Evolutionary conservation across 495 filamentous ascomycete genomes (phyloP).

Genomic region (Penicillium angulare): DNA sequence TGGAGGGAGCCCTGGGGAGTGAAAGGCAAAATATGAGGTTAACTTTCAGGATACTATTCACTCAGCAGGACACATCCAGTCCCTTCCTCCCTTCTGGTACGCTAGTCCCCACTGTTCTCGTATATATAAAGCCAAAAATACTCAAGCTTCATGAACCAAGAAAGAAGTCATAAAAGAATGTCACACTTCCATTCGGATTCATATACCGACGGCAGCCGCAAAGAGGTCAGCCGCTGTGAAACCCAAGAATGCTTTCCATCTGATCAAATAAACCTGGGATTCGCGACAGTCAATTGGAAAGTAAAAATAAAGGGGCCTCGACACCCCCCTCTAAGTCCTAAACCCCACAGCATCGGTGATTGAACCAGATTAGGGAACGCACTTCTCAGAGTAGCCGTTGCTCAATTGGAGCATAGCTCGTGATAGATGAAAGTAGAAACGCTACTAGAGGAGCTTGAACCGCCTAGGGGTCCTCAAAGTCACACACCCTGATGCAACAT

Average conservation of each 20-base stretch:
- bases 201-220: constrained; percentile 37
- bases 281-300: constrained; percentile 18
- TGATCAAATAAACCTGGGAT: constrained; percentile 41
- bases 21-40: background rate
- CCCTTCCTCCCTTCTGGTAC: constrained; percentile 1
- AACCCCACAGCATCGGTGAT: constrained; percentile 6
- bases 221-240: constrained; percentile 49
- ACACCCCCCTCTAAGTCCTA: constrained; percentile 3
- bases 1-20: background rate
- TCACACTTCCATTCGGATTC: constrained; percentile 37
- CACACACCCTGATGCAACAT: constrained; percentile 43
- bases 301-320: constrained; percentile 7
- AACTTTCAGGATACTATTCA: constrained; percentile 2
- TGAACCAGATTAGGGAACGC: constrained; percentile 2
- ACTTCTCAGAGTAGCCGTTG: constrained; percentile 2
- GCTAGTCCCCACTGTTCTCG: background rate
- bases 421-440: constrained; percentile 20
- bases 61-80: constrained; percentile 8
- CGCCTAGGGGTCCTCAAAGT: constrained; percentile 15
- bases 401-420: constrained; percentile 16
- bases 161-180: constrained; percentile 12
- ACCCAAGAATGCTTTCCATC: constrained; percentile 39
- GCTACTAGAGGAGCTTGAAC: constrained; percentile 3
- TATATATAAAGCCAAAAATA: constrained; percentile 17
- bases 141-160: constrained; percentile 16